Evolutionary conservation across 495 filamentous ascomycete species (phyloP).

Genomic region (Friedmanniomyces simplex): DNA sequence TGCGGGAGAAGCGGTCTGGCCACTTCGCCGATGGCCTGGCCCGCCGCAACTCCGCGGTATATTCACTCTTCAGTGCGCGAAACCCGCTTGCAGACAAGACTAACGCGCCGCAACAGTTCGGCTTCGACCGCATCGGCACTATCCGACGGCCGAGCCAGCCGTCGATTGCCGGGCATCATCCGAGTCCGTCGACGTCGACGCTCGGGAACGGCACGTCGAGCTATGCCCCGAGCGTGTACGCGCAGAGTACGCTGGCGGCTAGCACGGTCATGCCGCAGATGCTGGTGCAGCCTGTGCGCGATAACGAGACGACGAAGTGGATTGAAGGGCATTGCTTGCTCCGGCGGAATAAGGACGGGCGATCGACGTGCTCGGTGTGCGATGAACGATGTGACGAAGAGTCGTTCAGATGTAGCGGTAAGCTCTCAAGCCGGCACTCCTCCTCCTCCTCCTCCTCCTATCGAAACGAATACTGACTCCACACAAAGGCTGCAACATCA

Average conservation of each 20-base stretch:
- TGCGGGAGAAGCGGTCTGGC: constrained; percentile 88
- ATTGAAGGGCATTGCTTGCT: constrained; percentile 89
- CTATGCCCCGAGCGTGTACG: constrained; percentile 93
- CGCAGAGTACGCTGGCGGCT: constrained; percentile 93
- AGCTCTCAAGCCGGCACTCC: constrained; percentile 11
- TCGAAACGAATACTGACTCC: neutral
- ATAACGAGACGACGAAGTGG: constrained; percentile 81
- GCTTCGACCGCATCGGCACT: constrained; percentile 57
- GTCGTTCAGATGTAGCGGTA: constrained; percentile 64
- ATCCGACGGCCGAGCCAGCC: constrained; percentile 73
- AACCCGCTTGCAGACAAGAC: constrained; percentile 14
- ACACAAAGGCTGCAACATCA: constrained; percentile 53
- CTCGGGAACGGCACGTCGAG: constrained; percentile 65
- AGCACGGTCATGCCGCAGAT: constrained; percentile 94
- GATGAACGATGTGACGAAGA: constrained; percentile 84
- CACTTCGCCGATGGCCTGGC: constrained; percentile 73
- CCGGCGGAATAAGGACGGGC: constrained; percentile 55
- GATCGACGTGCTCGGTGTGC: constrained; percentile 70
- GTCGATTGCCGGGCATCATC: constrained; percentile 62
- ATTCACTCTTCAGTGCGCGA: constrained; percentile 8
- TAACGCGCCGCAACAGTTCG: constrained; percentile 43
- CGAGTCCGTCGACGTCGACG: constrained; percentile 75
- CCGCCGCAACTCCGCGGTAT: constrained; percentile 69
- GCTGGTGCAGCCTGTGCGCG: constrained; percentile 70
- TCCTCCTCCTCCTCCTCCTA: too few species aligned